Evolutionary conservation across 192 early-diverging fungal genomes (phyloP), one percentile per base, ranked within the genome.

Genomic region (Coemansia sp.): DNA sequence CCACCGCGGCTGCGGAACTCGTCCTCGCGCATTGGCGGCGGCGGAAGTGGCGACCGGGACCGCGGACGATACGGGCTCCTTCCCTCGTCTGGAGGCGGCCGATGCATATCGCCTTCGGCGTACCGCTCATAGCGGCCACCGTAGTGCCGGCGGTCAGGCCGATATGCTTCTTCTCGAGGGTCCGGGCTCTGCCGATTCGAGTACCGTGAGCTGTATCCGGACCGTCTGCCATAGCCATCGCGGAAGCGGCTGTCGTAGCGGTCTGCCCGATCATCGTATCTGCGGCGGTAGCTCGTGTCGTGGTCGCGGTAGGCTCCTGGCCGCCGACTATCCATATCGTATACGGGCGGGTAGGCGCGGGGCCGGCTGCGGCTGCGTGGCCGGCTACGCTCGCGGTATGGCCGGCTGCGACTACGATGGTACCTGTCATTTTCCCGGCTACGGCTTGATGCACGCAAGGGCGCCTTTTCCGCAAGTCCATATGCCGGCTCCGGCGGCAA

Each of bases 1-100:
- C 39, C 56, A 12, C 41, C 17, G n/a, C 56, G 42, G 12, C 14
- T 8, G 3, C 64, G 71, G 37, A 42, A 46, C 1, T 44, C 53
- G 9, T 52, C 57, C 14, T 75, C 55, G 11, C 43, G 55, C 39
- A 44, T 11, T 2, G 16, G 42, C 15, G 42, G 11, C 3, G 64
- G 71, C 46, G 70, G 66, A n/a, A 42, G 53, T 5, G 70, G 53
- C 12, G 70, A 73, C 36, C 71, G 44, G 6, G 66, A 64, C 37
- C 44, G 52, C 9, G 50, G 45, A 40, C 53, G 49, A 37, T 32
- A 30, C 26, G 38, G 42, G 37, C 42, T 37, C 11, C 31, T 17
- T 16, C 11, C 34, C 11, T 50, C 58, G 15, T 39, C 45, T 8
- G 18, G 31, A 5, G 18, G 23, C 12, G 20, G 48, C 48, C 47